A percentile compares a stretch with the other conserved stretches of the same genome.
These are phyloP conservation scores for Coelastrella sp. DNA, from an alignment of 139 green algal genomes.

Conservation along the genomic window DNA sequence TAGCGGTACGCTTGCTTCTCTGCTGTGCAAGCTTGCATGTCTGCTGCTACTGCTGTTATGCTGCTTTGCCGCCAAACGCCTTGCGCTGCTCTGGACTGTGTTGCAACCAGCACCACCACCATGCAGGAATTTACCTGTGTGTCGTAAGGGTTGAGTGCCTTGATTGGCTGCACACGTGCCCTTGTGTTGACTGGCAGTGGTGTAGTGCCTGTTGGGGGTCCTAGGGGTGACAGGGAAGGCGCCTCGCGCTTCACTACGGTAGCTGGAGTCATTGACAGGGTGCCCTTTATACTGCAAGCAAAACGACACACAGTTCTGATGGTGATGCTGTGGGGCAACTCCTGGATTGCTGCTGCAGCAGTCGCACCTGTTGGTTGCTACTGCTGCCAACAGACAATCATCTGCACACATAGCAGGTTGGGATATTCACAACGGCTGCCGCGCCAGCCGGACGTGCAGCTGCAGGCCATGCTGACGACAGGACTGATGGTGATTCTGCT, in stretches of 20 bases:
- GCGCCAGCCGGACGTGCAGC: too few relatives aligned
- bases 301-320: not conserved
- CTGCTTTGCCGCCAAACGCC: too few relatives aligned
- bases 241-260: not conserved
- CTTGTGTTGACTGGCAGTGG: constrained; percentile 46
- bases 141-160: constrained; percentile 80
- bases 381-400: too few relatives aligned
- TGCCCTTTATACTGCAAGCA: not conserved
- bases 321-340: not conserved
- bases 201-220: not conserved
- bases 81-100: too few relatives aligned
- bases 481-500: too few relatives aligned
- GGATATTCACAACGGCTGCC: too few relatives aligned
- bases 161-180: constrained; percentile 72
- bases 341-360: not conserved
- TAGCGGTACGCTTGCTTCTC: too few relatives aligned
- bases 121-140: constrained; percentile 32
- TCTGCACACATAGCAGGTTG: too few relatives aligned
- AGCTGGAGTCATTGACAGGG: not conserved
- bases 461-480: too few relatives aligned
- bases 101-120: not conserved
- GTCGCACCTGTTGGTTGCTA: too few relatives aligned
- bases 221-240: not conserved
- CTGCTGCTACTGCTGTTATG: too few relatives aligned
- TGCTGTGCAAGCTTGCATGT: too few relatives aligned